Base-by-base conservation (phyloP, 768 basidiomycete species). In the Lanmaoa rubissima region DNA sequence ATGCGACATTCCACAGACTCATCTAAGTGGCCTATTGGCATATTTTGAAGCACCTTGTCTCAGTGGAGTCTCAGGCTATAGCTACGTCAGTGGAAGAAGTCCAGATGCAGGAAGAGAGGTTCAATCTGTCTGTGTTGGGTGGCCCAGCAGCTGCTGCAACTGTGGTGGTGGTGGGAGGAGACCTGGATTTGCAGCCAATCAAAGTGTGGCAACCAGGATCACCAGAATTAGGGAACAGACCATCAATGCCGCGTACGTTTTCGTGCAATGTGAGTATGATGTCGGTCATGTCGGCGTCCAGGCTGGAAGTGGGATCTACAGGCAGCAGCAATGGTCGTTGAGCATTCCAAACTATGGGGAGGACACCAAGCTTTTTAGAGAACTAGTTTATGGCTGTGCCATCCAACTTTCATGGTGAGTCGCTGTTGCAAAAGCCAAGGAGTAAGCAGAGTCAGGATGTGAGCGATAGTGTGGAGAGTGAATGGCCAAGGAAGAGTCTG, bases 1-100 rank as follows among this genome's bases (percentile, higher is more conserved):
- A n/a, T n/a, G n/a, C n/a, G 74, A 60, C 61, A 32, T 85, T 81
- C 64, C 78, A 78, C 41, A 82, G 83, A 2, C 71, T 89, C 11
- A 78, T 92, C 4, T 89, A 92, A 64, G n/a, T n/a, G 79, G n/a
- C n/a, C n/a, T n/a, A n/a, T n/a, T n/a, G n/a, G n/a, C n/a, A n/a
- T n/a, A n/a, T n/a, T n/a, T n/a, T n/a, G n/a, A n/a, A n/a, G n/a
- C n/a, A n/a, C n/a, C n/a, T n/a, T n/a, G n/a, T n/a, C n/a, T n/a
- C n/a, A n/a, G n/a, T n/a, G n/a, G n/a, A n/a, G n/a, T n/a, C n/a
- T n/a, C n/a, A n/a, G n/a, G n/a, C n/a, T n/a, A n/a, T n/a, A n/a
- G n/a, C n/a, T n/a, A n/a, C n/a, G n/a, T n/a, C n/a, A n/a, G n/a
- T n/a, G n/a, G n/a, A n/a, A n/a, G n/a, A n/a, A n/a, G n/a, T n/a